Percentiles rank a stretch among this genome's conserved stretches.
These are phyloP conservation scores for Aureobasidium uvarum DNA, from an alignment of 2,329 filamentous ascomycete species.

Conservation along the genomic window DNA sequence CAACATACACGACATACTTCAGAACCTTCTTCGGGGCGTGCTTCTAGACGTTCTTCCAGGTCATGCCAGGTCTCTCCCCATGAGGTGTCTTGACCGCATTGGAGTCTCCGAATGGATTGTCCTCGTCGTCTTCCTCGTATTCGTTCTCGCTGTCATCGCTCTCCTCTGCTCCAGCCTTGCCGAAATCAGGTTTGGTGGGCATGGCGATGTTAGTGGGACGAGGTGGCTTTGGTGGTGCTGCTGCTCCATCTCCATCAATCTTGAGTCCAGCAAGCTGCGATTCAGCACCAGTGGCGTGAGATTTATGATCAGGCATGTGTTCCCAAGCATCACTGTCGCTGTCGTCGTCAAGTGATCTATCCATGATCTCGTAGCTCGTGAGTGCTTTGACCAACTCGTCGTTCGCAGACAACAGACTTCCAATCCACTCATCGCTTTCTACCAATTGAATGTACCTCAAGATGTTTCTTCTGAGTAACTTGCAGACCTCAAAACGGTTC, in stretches of 20 bases:
- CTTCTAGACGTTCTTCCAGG: constrained; percentile 40
- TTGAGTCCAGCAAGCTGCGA: constrained; percentile 48
- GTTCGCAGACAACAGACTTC: constrained; percentile 86
- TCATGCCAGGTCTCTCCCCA: constrained; percentile 41
- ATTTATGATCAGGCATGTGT: constrained; percentile 34
- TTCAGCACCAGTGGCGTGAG: constrained; percentile 34
- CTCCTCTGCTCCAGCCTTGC: constrained; percentile 32
- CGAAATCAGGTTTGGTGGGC: constrained; percentile 36
- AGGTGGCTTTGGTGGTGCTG: constrained; percentile 51
- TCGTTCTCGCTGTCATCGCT: constrained; percentile 57
- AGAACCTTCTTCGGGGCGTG: not conserved
- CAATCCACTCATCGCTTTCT: constrained; percentile 87
- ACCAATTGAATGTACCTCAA: constrained; percentile 90
- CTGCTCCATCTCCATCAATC: constrained; percentile 39
- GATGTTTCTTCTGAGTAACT: constrained; percentile 77
- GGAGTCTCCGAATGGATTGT: constrained; percentile 82
- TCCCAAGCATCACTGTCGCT: constrained; percentile 62
- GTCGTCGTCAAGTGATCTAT: constrained; percentile 75
- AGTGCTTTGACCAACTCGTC: constrained; percentile 92
- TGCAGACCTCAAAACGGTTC: constrained; percentile 80
- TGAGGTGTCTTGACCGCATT: constrained; percentile 64
- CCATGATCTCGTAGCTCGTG: constrained; percentile 92
- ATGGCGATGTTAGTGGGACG: constrained; percentile 47
- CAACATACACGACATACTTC: no score
- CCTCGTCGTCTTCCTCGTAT: constrained; percentile 68